phyloP scores from a whole-genome alignment of 441 rosid genomes.

The Croton laevigatus region DNA sequence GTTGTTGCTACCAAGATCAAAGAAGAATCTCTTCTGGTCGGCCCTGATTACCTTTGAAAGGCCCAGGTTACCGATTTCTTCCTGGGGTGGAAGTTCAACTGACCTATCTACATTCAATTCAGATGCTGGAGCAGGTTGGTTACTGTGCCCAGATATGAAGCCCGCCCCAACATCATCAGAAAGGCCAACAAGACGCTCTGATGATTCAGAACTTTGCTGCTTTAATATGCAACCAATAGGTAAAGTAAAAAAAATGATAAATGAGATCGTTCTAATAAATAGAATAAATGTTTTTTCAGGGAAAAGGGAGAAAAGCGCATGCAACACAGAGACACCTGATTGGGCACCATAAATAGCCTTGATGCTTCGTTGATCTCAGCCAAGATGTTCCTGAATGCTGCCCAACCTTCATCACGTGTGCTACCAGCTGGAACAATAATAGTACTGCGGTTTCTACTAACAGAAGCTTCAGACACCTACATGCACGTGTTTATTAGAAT shows the following conservation, averaged over 20 bases:
- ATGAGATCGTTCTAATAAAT: conserved; percentile 18
- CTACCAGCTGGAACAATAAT: conserved; percentile 94
- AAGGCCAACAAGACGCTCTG: conserved; percentile 78
- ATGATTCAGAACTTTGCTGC: conserved; percentile 71
- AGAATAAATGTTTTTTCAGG: neutral
- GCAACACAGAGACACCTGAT: conserved; percentile 52
- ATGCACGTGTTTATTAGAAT: conserved; percentile 20
- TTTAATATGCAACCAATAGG: conserved; percentile 20
- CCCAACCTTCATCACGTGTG: conserved; percentile 94
- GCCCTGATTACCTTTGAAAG: conserved; percentile 89
- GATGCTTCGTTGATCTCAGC: conserved; percentile 93
- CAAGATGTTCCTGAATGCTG: conserved; percentile 87
- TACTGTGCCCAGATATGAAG: conserved; percentile 88
- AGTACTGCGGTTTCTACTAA: conserved; percentile 91
- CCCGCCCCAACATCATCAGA: conserved; percentile 99
- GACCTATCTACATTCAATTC: conserved; percentile 68
- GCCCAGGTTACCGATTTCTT: conserved; percentile 58
- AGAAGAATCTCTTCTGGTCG: conserved; percentile 95
- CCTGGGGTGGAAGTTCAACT: conserved; percentile 64
- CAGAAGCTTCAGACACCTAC: conserved; percentile 96
- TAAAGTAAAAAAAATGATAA: conserved; percentile 9
- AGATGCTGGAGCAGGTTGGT: conserved; percentile 62
- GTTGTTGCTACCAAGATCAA: conserved; percentile 94
- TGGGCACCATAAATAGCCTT: conserved; percentile 60
- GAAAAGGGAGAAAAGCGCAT: conserved; percentile 12